These are phyloP conservation scores for Trypanosoma caninum DNA, from an alignment of 208 protist genomes.

Conservation along the genomic window DNA sequence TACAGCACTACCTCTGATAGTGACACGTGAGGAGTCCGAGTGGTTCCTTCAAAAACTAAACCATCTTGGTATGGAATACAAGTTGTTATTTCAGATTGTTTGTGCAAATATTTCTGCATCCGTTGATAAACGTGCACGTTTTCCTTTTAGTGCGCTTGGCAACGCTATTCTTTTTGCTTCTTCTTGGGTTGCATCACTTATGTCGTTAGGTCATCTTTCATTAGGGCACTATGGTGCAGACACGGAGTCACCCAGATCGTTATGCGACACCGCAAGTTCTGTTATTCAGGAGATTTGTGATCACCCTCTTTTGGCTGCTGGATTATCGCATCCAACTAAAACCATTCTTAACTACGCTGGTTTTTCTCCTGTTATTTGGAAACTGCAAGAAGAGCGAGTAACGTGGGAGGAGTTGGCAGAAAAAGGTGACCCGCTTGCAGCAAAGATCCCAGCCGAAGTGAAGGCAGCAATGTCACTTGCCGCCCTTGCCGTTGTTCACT, in stretches of 20 bases:
- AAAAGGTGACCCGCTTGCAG: conserved; percentile 10
- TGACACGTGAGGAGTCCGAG: conserved; percentile 44
- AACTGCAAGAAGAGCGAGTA: background rate
- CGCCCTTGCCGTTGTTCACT: conserved; percentile 18
- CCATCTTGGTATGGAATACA: conserved; percentile 12
- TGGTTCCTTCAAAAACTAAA: conserved; percentile 61
- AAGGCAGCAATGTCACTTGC: conserved; percentile 13
- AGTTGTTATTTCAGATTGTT: conserved; percentile 3
- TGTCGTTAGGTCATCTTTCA: conserved; percentile 24
- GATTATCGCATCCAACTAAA: background rate
- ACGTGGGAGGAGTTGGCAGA: conserved; percentile 11
- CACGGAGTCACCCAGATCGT: background rate
- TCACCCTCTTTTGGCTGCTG: conserved; percentile 25
- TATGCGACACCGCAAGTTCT: background rate
- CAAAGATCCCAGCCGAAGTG: conserved; percentile 18
- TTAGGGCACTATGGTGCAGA: background rate
- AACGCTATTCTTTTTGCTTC: conserved; percentile 22
- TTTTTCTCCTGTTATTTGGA: background rate
- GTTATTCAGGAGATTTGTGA: conserved; percentile 24
- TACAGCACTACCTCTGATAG: conserved; percentile 63
- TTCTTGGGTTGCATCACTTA: conserved; percentile 31
- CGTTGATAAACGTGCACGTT: background rate
- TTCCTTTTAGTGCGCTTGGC: conserved; percentile 23
- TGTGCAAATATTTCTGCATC: background rate
- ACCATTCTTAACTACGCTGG: background rate